Base-by-base conservation (phyloP, 1,284 basidiomycete species). In the Irpex lacteus region DNA sequence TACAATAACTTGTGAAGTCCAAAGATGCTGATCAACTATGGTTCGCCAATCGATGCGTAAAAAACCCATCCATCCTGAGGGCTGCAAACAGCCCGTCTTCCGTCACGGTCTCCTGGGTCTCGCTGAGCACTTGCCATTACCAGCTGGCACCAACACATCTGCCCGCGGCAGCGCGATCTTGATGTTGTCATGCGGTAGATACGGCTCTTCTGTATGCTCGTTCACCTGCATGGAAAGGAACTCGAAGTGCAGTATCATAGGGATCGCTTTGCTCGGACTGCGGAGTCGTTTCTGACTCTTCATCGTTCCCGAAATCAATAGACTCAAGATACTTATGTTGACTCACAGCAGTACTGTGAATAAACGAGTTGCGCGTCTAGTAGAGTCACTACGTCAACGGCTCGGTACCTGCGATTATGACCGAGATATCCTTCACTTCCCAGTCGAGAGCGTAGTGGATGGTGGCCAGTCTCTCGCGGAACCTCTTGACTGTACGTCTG, bases 151-250 rank as follows among this genome's bases (percentile, higher is more conserved):
- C 26, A 26, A 26, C 26, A 26, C 26, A 26, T 72, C 75, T 11
- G 68, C 60, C 49, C 85, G 80, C 32, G 82, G 81, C 32, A 85
- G 81, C 0, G 86, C 88, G 34, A 88, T 66, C 66, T 87, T 82
- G 66, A 87, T 81, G 64, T 82, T 80, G 40, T 74, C 67, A 63
- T 76, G 75, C 49, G 83, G 70, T 38, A 75, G 58, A 61, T 67
- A 73, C 4, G 69, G 71, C 66, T 74, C 72, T 3, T 69, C 68
- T 6, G 75, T 66, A 9, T 18, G 11, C 7, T 38, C 19, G 60
- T 66, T 60, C 19, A 53, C 32, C 49, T 63, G 15, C n/a, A 65
- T 57, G 3, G 60, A 55, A n/a, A 52, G 32, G 3, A 59, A 56
- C 38, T 58, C 38, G 19, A 66, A 63, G 26, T 26, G 26, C 26